Conservation (phyloP, 1,284 basidiomycete genomes). For the Microbotryum saponariae region DNA sequence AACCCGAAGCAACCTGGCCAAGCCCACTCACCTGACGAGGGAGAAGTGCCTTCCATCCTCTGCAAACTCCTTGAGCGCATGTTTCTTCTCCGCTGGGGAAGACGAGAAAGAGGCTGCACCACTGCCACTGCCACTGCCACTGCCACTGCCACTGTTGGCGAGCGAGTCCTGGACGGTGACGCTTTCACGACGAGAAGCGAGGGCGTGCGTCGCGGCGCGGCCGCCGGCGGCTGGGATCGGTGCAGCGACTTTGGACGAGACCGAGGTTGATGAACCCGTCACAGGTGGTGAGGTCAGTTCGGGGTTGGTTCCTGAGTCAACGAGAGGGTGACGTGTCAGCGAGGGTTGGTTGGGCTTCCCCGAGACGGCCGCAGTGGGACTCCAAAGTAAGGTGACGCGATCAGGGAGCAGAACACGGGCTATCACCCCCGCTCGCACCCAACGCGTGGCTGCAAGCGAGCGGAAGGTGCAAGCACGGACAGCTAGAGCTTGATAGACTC, state of each 20-base stretch:
- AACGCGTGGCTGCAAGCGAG: neutral
- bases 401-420: neutral
- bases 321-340: neutral
- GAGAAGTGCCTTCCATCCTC: constrained; percentile 89
- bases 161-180: constrained; percentile 1
- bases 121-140: neutral
- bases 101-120: neutral
- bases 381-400: neutral
- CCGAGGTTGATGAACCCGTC: constrained; percentile 25
- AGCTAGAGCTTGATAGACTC: neutral
- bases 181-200: constrained; percentile 25
- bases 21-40: constrained; percentile 65
- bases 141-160: neutral
- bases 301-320: constrained; percentile 23
- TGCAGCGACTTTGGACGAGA: constrained; percentile 14
- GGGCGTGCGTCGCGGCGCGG: constrained; percentile 13
- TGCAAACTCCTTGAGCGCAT: constrained; percentile 67
- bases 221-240: constrained; percentile 10
- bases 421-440: neutral
- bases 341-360: neutral
- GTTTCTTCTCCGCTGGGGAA: neutral
- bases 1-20: constrained; percentile 7
- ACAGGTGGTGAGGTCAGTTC: constrained; percentile 26
- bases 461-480: neutral
- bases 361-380: neutral